Conservation (phyloP, 257 asterid genomes). For the Penstemon davidsonii region DNA sequence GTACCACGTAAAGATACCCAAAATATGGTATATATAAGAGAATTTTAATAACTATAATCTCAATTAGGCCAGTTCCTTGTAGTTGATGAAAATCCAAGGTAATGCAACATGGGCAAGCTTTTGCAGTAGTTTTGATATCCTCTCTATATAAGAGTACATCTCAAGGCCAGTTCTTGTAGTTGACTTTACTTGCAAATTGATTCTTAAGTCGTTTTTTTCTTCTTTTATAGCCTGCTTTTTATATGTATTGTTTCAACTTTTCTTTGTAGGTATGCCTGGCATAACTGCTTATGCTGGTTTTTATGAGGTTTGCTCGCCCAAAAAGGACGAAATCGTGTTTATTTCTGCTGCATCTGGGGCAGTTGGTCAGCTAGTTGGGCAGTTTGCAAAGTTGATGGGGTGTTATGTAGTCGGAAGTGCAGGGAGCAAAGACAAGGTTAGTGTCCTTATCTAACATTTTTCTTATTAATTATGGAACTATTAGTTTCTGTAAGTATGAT, state of each 20-base stretch:
- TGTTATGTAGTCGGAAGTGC: slow-evolving; percentile 41
- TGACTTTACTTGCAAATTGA: neutral
- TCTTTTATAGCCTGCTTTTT: neutral
- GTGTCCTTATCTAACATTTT: neutral
- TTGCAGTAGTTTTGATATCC: neutral
- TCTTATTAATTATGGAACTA: neutral
- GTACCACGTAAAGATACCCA: no score
- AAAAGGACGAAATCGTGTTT: slow-evolving; percentile 28
- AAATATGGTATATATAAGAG: no score
- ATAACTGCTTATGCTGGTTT: slow-evolving; percentile 29
- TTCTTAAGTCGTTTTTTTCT: neutral
- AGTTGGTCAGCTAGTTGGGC: slow-evolving; percentile 21
- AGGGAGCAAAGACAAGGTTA: slow-evolving; percentile 34
- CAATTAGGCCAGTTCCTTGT: no score
- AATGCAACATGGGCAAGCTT: neutral
- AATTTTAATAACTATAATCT: no score
- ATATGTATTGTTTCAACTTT: neutral
- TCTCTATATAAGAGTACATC: no score
- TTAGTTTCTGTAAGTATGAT: neutral
- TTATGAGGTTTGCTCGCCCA: slow-evolving; percentile 29
- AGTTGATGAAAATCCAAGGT: neutral
- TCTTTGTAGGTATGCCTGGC: slow-evolving; percentile 29
- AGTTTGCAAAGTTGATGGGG: slow-evolving; percentile 33
- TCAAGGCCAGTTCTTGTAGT: neutral
- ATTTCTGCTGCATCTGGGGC: slow-evolving; percentile 30